phyloP scores from a whole-genome alignment of 1,284 basidiomycete genomes.

The Ustilago esculenta region DNA sequence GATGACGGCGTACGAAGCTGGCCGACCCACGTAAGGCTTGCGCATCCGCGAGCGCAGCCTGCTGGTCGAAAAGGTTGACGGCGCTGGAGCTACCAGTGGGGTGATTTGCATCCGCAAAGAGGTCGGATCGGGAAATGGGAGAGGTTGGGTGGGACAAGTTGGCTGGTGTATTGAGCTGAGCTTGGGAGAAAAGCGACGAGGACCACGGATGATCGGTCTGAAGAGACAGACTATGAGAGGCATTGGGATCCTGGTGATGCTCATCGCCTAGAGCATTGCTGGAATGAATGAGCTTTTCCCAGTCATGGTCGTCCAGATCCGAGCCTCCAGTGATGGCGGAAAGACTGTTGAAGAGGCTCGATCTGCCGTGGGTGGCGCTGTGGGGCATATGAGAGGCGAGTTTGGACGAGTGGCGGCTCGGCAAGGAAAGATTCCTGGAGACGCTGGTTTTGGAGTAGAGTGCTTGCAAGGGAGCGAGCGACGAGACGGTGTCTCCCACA shows the following conservation, averaged over 20 bases:
- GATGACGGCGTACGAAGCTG: constrained; percentile 46
- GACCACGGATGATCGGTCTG: constrained; percentile 31
- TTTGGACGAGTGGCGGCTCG: constrained; percentile 38
- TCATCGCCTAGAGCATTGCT: constrained; percentile 44
- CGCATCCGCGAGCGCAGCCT: constrained; percentile 22
- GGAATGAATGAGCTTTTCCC: constrained; percentile 56
- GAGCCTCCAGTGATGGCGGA: constrained; percentile 55
- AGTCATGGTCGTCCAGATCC: constrained; percentile 56
- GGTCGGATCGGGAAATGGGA: constrained; percentile 23
- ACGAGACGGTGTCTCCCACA: constrained; percentile 9
- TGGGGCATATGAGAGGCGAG: constrained; percentile 19
- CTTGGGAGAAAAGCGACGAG: constrained; percentile 26
- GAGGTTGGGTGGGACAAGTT: constrained; percentile 27
- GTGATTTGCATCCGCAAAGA: constrained; percentile 12
- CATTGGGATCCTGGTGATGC: constrained; percentile 32
- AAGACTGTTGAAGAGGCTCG: constrained; percentile 50
- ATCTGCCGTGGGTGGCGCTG: constrained; percentile 36
- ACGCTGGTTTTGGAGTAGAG: constrained; percentile 45
- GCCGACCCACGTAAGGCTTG: constrained; percentile 17
- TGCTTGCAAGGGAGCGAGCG: constrained; percentile 37
- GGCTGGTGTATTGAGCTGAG: constrained; percentile 8
- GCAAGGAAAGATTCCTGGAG: constrained; percentile 44
- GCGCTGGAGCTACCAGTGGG: constrained; percentile 22
- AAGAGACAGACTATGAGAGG: constrained; percentile 10
- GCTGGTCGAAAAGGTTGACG: constrained; percentile 20